These are phyloP conservation scores for Triticum monococcum DNA, from an alignment of 176 grass and related monocot genomes.

Conservation along the genomic window DNA sequence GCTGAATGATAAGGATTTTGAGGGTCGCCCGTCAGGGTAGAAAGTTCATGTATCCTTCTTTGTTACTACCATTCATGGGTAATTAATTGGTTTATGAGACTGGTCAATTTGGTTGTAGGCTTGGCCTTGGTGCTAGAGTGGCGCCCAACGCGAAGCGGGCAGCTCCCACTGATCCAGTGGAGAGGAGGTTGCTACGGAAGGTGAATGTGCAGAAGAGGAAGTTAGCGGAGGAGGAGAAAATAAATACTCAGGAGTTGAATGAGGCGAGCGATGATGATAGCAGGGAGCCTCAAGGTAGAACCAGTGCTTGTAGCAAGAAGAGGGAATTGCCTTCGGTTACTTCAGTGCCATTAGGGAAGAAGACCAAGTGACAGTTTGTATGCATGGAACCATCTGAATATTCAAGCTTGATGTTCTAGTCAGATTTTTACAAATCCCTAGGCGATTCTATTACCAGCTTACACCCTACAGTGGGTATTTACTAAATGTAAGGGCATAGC, in stretches of 20 bases:
- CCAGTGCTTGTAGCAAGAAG: constrained; percentile 68
- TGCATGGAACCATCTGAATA: not conserved
- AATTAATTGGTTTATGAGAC: not conserved
- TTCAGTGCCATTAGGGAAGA: constrained; percentile 43
- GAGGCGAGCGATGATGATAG: constrained; percentile 45
- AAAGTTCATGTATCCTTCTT: not conserved
- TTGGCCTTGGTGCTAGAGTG: constrained; percentile 85
- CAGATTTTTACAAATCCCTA: not conserved
- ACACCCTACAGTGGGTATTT: constrained; percentile 14
- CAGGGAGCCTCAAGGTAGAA: constrained; percentile 75
- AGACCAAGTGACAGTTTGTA: constrained; percentile 46
- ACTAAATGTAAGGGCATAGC: constrained; percentile 18
- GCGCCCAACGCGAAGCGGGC: constrained; percentile 38
- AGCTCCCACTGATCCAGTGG: constrained; percentile 51
- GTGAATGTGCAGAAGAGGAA: constrained; percentile 66
- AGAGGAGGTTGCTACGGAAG: constrained; percentile 63
- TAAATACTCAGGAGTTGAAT: constrained; percentile 31
- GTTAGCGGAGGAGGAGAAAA: constrained; percentile 49
- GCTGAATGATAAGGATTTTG: constrained; percentile 45
- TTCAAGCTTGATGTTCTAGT: not conserved
- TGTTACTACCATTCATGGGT: not conserved
- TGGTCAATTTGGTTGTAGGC: constrained; percentile 23
- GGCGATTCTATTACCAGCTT: not conserved
- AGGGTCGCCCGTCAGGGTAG: constrained; percentile 62
- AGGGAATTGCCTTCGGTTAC: constrained; percentile 36